A percentile compares a stretch with the other conserved stretches of the same genome.
These are phyloP conservation scores for Rhizoclosmatium sp. DNA, from an alignment of 192 early-diverging fungal genomes.

Conservation along the genomic window DNA sequence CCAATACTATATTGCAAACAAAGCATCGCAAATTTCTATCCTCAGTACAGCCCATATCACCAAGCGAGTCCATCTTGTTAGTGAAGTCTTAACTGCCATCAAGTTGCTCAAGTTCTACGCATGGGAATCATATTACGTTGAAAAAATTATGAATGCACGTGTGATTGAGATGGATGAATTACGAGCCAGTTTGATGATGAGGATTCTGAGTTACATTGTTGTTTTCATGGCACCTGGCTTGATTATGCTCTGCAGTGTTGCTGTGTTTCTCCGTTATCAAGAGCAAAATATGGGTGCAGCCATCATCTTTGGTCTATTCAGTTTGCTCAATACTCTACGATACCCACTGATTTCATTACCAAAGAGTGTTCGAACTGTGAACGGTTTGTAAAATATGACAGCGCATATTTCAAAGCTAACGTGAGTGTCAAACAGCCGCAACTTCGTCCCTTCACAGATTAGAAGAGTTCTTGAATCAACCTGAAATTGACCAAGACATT, in stretches of 20 bases:
- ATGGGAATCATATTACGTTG: constrained; percentile 71
- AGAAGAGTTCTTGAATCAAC: constrained; percentile 64
- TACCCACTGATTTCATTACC: constrained; percentile 76
- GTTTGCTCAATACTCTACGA: constrained; percentile 75
- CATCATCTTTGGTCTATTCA: constrained; percentile 66
- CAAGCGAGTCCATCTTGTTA: constrained; percentile 76
- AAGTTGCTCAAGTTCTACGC: constrained; percentile 85
- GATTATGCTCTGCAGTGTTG: constrained; percentile 52
- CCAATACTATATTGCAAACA: constrained; percentile 65
- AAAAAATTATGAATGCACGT: constrained; percentile 59
- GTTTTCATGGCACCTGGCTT: constrained; percentile 73
- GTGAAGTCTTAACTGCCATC: constrained; percentile 75
- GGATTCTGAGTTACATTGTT: constrained; percentile 63
- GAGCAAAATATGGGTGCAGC: constrained; percentile 36
- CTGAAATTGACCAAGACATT: constrained; percentile 62
- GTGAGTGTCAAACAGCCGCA: constrained; percentile 50
- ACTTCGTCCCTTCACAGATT: constrained; percentile 61
- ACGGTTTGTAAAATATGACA: constrained; percentile 37
- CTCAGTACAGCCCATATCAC: constrained; percentile 66
- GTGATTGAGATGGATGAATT: constrained; percentile 62
- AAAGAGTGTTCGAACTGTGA: constrained; percentile 62
- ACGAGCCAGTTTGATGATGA: constrained; percentile 57
- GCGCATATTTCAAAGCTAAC: background rate
- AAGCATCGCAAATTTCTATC: constrained; percentile 56
- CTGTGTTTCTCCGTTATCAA: constrained; percentile 25